Conservation (phyloP, 2,329 filamentous ascomycete species). For the Catunica adiposa region DNA sequence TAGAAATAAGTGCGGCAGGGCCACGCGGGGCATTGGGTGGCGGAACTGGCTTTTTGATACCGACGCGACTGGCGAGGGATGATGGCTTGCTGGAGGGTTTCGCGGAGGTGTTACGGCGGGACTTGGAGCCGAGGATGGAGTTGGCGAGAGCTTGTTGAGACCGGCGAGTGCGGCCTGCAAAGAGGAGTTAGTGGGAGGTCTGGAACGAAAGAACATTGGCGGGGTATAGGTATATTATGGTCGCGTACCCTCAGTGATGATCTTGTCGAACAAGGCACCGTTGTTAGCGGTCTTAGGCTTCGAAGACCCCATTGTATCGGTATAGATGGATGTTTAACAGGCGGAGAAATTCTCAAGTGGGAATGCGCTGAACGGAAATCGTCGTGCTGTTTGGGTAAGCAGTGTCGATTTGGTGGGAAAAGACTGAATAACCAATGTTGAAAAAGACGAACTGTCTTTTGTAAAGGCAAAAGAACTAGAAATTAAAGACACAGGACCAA, state of each 20-base stretch:
- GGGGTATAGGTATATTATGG: background rate
- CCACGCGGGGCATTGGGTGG: background rate
- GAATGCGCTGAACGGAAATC: no score
- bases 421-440: no score
- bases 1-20: background rate
- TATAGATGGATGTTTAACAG: no score
- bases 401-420: no score
- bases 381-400: no score
- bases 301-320: background rate
- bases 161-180: slow-evolving; percentile 47
- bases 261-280: slow-evolving; percentile 36
- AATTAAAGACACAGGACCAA: no score
- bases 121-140: slow-evolving; percentile 45
- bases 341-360: no score
- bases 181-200: background rate
- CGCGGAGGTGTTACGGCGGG: slow-evolving; percentile 35
- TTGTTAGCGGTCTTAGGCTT: slow-evolving; percentile 20
- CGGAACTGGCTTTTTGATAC: slow-evolving; percentile 48
- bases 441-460: no score
- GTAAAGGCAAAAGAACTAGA: no score
- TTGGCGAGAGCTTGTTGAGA: slow-evolving; percentile 50
- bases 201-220: background rate
- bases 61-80: slow-evolving; percentile 50
- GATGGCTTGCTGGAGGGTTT: slow-evolving; percentile 21
- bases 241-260: slow-evolving; percentile 34